Evolutionary conservation across 1,284 basidiomycete species (phyloP), one percentile per base, ranked within the genome.

Genomic region (Pterula multifida): DNA sequence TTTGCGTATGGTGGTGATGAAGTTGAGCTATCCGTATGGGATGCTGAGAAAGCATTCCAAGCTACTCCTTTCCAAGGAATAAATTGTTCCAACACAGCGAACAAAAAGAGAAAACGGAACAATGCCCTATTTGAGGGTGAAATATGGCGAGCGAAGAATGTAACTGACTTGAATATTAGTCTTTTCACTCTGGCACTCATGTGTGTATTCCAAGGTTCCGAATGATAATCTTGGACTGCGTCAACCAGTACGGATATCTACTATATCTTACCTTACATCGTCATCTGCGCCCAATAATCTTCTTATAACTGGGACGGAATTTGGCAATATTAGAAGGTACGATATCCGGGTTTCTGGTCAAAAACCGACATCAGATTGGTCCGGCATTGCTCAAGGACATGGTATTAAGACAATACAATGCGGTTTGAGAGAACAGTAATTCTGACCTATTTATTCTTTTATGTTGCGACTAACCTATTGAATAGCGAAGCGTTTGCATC

Each of bases 1-100:
- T 91, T 94, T 65, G 78, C 81, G 0, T 85, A 90, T 55, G 91
- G 85, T 3, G 91, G 91, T 2, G 83, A 93, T 57, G 91, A 94
- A 63, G 86, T 94, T 15, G 89, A 93, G 53, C 63, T 91, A 2
- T 90, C 88, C 1, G 60, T 93, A 1, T 94, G 88, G 85, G 74
- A 90, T 59, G 73, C 79, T 2, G 82, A 90, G 58, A 64, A 68
- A 39, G 80, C 88, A 0, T 89, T 94, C 55, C 9, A 42, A 17
- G 50, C 60, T 3, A 50, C 60, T 4, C 24, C 57, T 3, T 52
- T 60, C 19, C 58, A 60, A 26, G 51, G 54, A 3, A 47, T 57
- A 9, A 52, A 52, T 36, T 50, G 53, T 46, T 21, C 56, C 13
- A 59, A 61, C 21, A 42, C 56, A 0, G 53, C 62, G 9, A 54